Percentiles rank a stretch among this genome's conserved stretches.
Conservation (phyloP, 1,139 yeast genomes). For the Nakaseomyces glabratus region DNA sequence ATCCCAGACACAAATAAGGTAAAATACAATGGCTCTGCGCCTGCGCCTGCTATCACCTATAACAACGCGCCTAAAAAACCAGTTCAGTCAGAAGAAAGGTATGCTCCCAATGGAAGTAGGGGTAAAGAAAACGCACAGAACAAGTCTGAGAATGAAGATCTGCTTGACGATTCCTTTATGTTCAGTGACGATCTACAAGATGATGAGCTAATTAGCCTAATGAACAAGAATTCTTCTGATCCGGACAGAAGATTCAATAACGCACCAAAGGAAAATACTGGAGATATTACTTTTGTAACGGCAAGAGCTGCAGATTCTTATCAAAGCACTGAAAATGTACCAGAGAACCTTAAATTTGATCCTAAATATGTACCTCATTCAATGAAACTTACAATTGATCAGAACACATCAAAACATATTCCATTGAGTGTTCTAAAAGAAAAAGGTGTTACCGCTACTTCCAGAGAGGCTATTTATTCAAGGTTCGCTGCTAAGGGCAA, state of each 20-base stretch:
- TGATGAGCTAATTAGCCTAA: slow-evolving; percentile 24
- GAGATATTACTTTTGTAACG: slow-evolving; percentile 25
- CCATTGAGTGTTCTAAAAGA: slow-evolving; percentile 23
- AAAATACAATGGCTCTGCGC: too few species aligned
- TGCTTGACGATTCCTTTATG: slow-evolving; percentile 55
- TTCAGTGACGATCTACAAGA: slow-evolving; percentile 52
- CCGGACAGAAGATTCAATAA: slow-evolving; percentile 2
- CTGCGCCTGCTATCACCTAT: too few species aligned
- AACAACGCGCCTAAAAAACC: too few species aligned
- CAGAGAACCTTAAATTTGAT: slow-evolving; percentile 25
- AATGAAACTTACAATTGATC: slow-evolving; percentile 29
- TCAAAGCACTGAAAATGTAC: slow-evolving; percentile 21
- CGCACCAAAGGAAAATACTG: slow-evolving; percentile 3
- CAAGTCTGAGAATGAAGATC: slow-evolving; percentile 30
- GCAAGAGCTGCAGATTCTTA: slow-evolving; percentile 28
- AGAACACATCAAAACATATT: slow-evolving; percentile 27
- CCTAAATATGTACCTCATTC: slow-evolving; percentile 31
- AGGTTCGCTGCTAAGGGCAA: slow-evolving; percentile 30
- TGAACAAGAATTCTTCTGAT: slow-evolving; percentile 3
- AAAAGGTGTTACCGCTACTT: slow-evolving; percentile 16
- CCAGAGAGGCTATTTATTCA: slow-evolving; percentile 22
- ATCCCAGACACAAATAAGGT: too few species aligned
- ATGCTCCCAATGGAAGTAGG: slow-evolving; percentile 4
- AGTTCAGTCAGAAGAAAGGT: too few species aligned
- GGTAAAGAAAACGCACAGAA: slow-evolving; percentile 5